Base-by-base conservation (phyloP, 2,329 filamentous ascomycete genomes). In the Colletotrichum sp. region DNA sequence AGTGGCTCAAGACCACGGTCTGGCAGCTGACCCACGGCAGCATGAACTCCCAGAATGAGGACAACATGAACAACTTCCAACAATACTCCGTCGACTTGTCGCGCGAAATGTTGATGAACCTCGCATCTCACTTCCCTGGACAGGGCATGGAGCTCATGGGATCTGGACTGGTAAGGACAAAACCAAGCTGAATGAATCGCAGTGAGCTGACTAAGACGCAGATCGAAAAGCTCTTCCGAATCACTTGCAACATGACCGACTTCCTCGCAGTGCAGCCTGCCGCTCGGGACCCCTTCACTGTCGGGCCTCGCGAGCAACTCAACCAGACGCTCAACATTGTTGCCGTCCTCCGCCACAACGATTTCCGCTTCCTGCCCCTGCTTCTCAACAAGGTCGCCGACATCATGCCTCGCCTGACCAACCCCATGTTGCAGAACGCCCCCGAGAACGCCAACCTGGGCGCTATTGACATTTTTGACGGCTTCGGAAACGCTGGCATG, bases 141-240 rank as follows among this genome's bases (percentile, higher is more conserved):
- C 89, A 92, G 76, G 91, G 92, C 57, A 92, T 95, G 86, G 94
- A 96, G 76, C 86, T 96, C 5, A 88, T 96, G 76, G 93, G 93
- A 21, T 89, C 94, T 51, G 93, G 93, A 31, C 82, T 97, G 82
- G 93, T 94, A 84, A 82, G 38, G 18, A 18, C 4, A 34, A 63
- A 12, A 8, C 11, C 66, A 18, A 9, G 24, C 18, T 72, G 4
- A n/a, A 34, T 72, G 76, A 34, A 3, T 21, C 15, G 7, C 33
- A 33, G 15, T 47, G 12, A 5, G 38, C 66, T 72, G 29, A 70
- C 36, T 8, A 31, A 12, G 7, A 12, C 3, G 15, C 77, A 93
- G 90, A 91, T 97, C 74, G 94, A 96, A 80, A 96, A 96, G 80
- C 84, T 98, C 15, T 90, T 97, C 78, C 93, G 96, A 77, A 90